phyloP scores from a whole-genome alignment of 2,329 filamentous ascomycete species.

The Parastagonospora avenae region DNA sequence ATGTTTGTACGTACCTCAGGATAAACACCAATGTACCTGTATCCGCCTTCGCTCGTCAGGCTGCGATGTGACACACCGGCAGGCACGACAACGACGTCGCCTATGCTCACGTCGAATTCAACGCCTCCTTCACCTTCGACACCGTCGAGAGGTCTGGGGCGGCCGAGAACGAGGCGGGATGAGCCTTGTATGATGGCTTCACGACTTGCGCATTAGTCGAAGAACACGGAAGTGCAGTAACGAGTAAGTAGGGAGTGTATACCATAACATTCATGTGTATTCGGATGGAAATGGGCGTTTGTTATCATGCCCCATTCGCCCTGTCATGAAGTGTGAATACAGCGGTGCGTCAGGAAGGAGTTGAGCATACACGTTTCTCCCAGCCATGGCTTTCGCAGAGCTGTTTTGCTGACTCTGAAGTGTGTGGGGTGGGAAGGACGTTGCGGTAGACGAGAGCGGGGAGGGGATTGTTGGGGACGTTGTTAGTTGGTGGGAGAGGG shows the following conservation, averaged over 20 bases:
- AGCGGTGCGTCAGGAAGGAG: neutral
- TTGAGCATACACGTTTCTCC: constrained; percentile 31
- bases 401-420: constrained; percentile 23
- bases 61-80: constrained; percentile 44
- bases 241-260: neutral
- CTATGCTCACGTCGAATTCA: constrained; percentile 21
- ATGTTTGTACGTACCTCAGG: constrained; percentile 29
- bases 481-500: constrained; percentile 1
- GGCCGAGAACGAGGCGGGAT: constrained; percentile 36
- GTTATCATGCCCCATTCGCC: constrained; percentile 34
- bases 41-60: constrained; percentile 33
- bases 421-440: constrained; percentile 33
- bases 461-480: constrained; percentile 38
- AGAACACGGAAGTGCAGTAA: neutral
- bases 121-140: constrained; percentile 12
- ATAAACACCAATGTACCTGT: constrained; percentile 45
- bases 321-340: constrained; percentile 1
- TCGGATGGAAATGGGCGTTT: constrained; percentile 42
- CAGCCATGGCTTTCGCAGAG: constrained; percentile 42
- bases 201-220: neutral
- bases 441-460: constrained; percentile 45
- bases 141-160: constrained; percentile 22
- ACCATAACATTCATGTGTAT: constrained; percentile 49
- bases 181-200: constrained; percentile 27
- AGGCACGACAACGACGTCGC: constrained; percentile 46